phyloP scores from a whole-genome alignment of 805 yeast species.

The Monosporozyma servazzii region DNA sequence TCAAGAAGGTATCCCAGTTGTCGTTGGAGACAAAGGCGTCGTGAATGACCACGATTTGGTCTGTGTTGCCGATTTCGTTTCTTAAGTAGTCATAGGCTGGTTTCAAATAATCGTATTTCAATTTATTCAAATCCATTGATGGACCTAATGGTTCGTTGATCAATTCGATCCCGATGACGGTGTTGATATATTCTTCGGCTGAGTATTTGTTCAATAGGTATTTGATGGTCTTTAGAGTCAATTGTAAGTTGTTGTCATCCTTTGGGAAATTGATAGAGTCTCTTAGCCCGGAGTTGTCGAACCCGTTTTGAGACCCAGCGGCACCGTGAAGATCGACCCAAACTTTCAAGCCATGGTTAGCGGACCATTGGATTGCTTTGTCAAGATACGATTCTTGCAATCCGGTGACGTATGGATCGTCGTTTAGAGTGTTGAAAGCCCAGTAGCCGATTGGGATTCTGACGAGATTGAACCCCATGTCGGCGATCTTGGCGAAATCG shows the following conservation, averaged over 20 bases:
- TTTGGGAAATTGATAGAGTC: constrained; percentile 48
- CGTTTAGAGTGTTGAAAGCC: constrained; percentile 56
- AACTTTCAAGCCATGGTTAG: constrained; percentile 50
- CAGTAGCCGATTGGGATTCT: constrained; percentile 93
- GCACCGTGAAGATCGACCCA: constrained; percentile 95
- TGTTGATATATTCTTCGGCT: constrained; percentile 48
- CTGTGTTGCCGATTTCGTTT: constrained; percentile 34
- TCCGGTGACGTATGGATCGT: constrained; percentile 83
- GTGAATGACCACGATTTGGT: constrained; percentile 59
- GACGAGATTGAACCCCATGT: constrained; percentile 68
- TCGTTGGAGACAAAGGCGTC: constrained; percentile 65
- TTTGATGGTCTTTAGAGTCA: constrained; percentile 48
- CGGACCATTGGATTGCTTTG: constrained; percentile 69
- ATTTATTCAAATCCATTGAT: constrained; percentile 44
- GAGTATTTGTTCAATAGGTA: constrained; percentile 58
- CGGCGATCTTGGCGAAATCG: constrained; percentile 55
- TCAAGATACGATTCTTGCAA: constrained; percentile 59
- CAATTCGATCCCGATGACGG: constrained; percentile 74
- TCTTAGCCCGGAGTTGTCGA: constrained; percentile 85
- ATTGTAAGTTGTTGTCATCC: constrained; percentile 36
- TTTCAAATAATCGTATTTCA: constrained; percentile 46
- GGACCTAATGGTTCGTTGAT: constrained; percentile 87
- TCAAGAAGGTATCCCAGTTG: constrained; percentile 55
- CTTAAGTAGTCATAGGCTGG: constrained; percentile 62
- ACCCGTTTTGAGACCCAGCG: constrained; percentile 96